Conservation (phyloP, 495 filamentous ascomycete species). For the Filosporella fistucella region DNA sequence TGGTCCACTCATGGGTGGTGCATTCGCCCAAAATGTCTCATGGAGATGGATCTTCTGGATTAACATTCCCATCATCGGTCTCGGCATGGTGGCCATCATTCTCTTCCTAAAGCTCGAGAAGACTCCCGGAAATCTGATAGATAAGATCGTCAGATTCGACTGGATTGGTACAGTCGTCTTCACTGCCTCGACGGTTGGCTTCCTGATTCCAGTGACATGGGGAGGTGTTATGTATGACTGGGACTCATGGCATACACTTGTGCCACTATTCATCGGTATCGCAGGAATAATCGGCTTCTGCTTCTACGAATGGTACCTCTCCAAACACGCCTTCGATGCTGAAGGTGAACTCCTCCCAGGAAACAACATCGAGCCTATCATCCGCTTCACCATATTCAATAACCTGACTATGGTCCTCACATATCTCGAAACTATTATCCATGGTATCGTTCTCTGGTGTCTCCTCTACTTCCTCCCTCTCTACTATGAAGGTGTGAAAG, state of each 20-base stretch:
- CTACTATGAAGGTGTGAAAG: conserved; percentile 60
- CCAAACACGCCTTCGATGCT: no score
- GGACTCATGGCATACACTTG: conserved; percentile 45
- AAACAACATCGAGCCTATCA: conserved; percentile 32
- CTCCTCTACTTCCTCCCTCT: conserved; percentile 39
- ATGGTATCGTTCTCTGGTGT: conserved; percentile 39
- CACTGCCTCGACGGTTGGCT: conserved; percentile 31
- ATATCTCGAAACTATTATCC: conserved; percentile 41
- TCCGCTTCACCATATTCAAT: conserved; percentile 34
- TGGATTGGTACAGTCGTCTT: conserved; percentile 56
- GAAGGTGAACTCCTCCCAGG: no score
- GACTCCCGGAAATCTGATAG: conserved; percentile 24
- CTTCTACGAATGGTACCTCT: conserved; percentile 39
- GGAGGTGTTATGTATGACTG: conserved; percentile 47
- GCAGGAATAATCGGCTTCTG: conserved; percentile 34
- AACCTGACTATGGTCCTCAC: conserved; percentile 31
- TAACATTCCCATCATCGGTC: conserved; percentile 19
- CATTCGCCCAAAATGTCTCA: conserved; percentile 54
- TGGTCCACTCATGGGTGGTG: conserved; percentile 64
- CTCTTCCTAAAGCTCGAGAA: conserved; percentile 28
- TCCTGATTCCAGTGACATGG: conserved; percentile 51
- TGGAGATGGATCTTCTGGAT: conserved; percentile 50
- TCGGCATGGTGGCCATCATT: conserved; percentile 25
- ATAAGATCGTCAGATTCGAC: conserved; percentile 50
- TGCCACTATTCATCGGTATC: conserved; percentile 48